Evolutionary conservation across 2,329 filamentous ascomycete species (phyloP).

Genomic region (Lecanicillium sp.): DNA sequence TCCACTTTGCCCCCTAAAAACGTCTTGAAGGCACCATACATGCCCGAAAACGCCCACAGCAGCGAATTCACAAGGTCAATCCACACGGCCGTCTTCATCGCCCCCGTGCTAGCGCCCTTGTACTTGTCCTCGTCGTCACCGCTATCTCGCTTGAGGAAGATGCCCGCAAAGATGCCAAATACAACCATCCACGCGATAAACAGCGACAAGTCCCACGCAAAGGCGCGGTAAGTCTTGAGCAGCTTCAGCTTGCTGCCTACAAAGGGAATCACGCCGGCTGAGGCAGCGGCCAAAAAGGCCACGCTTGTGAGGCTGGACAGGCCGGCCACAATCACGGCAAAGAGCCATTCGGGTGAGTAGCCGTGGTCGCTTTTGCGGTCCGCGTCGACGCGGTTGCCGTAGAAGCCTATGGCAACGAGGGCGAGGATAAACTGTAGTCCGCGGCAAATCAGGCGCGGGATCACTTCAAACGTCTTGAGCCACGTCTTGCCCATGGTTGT

Average conservation of each 20-base stretch:
- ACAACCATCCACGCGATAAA: slow-evolving; percentile 52
- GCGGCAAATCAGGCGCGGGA: slow-evolving; percentile 47
- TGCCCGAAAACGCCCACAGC: slow-evolving; percentile 50
- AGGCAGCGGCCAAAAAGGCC: slow-evolving; percentile 28
- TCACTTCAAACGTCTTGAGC: slow-evolving; percentile 35
- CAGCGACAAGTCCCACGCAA: slow-evolving; percentile 34
- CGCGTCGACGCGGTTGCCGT: slow-evolving; percentile 50
- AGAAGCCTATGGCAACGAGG: slow-evolving; percentile 60
- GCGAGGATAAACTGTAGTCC: slow-evolving; percentile 63
- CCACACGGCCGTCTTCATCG: slow-evolving; percentile 68
- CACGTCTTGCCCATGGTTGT: slow-evolving; percentile 35
- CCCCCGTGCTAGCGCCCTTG: slow-evolving; percentile 30
- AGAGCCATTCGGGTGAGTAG: slow-evolving; percentile 52
- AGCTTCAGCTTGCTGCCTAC: slow-evolving; percentile 24
- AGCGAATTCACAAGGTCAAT: slow-evolving; percentile 59
- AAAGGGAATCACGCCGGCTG: slow-evolving; percentile 23
- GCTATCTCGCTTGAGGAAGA: slow-evolving; percentile 55
- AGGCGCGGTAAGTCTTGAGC: slow-evolving; percentile 33
- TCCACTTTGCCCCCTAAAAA: slow-evolving; percentile 33
- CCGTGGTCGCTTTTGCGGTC: slow-evolving; percentile 28
- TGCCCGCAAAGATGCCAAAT: slow-evolving; percentile 64
- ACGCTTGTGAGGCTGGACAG: slow-evolving; percentile 45
- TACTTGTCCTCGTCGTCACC: slow-evolving; percentile 32
- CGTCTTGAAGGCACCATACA: slow-evolving; percentile 32
- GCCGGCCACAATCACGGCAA: slow-evolving; percentile 50